Conservation (phyloP, 1,139 yeast species). For the Saccharomyces hybrid region DNA sequence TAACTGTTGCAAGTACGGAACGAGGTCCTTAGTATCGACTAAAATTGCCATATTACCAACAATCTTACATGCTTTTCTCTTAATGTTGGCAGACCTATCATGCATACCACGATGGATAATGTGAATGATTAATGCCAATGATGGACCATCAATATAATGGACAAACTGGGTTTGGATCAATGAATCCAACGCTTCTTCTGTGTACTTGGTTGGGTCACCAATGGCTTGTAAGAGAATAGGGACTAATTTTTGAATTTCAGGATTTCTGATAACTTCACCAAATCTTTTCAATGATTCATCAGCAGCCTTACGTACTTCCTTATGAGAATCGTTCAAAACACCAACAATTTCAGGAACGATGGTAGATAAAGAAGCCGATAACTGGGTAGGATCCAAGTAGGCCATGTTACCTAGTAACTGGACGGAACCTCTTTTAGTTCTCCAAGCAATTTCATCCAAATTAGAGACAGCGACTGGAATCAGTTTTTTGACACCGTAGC, state of each 20-base stretch:
- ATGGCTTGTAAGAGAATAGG: conserved; percentile 88
- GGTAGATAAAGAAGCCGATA: conserved; percentile 78
- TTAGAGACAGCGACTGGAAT: conserved; percentile 86
- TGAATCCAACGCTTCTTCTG: conserved; percentile 81
- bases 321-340: conserved; percentile 88
- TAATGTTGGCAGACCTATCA: conserved; percentile 85
- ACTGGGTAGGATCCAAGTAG: conserved; percentile 86
- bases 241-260: conserved; percentile 86
- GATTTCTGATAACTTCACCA: conserved; percentile 95
- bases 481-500: conserved; percentile 82
- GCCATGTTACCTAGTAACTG: conserved; percentile 97
- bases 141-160: conserved; percentile 96
- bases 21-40: conserved; percentile 78
- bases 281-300: conserved; percentile 81
- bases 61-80: conserved; percentile 92
- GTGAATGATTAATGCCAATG: conserved; percentile 87
- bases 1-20: conserved; percentile 72
- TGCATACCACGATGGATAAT: conserved; percentile 93
- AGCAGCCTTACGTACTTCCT: conserved; percentile 93
- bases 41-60: conserved; percentile 97
- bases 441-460: conserved; percentile 87
- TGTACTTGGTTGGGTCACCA: conserved; percentile 87
- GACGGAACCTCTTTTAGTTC: conserved; percentile 94
- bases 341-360: conserved; percentile 96
- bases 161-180: conserved; percentile 87